These are phyloP conservation scores for Scedosporium apiospermum DNA, from an alignment of 2,329 filamentous ascomycete genomes.

Conservation along the genomic window DNA sequence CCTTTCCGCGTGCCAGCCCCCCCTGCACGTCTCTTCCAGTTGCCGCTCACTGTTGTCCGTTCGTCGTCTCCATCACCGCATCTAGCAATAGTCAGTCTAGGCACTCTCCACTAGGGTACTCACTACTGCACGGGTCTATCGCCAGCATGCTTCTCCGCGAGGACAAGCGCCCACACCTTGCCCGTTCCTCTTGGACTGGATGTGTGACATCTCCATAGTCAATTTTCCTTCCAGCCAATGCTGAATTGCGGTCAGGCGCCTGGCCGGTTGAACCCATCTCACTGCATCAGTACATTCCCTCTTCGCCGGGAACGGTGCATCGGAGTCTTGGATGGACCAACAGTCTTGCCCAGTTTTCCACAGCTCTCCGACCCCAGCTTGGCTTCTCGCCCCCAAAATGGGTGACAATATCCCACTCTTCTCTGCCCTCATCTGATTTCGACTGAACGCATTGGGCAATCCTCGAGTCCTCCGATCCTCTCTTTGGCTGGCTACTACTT, in stretches of 20 bases:
- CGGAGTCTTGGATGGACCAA: neutral
- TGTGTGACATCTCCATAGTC: slow-evolving; percentile 25
- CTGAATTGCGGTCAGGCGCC: slow-evolving; percentile 5
- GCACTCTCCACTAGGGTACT: too few species aligned
- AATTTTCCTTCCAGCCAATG: slow-evolving; percentile 22
- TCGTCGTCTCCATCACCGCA: slow-evolving; percentile 7
- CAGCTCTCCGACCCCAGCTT: neutral
- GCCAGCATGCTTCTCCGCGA: slow-evolving; percentile 10
- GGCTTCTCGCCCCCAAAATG: neutral
- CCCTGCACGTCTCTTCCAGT: slow-evolving; percentile 3
- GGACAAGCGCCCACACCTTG: slow-evolving; percentile 17
- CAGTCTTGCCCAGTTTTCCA: neutral
- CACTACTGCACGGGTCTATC: too few species aligned
- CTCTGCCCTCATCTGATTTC: neutral
- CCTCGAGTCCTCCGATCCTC: too few species aligned
- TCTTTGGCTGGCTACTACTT: too few species aligned
- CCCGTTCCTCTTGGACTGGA: slow-evolving; percentile 10
- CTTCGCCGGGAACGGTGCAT: neutral
- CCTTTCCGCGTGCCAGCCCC: neutral
- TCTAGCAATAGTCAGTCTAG: neutral
- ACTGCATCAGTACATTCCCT: neutral
- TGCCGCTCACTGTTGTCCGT: slow-evolving; percentile 15
- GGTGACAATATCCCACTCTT: neutral
- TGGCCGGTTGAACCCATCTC: neutral
- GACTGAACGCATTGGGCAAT: neutral